Evolutionary conservation across 345 rosid genomes (phyloP).

Genomic region (Eucalyptus tenuipes): DNA sequence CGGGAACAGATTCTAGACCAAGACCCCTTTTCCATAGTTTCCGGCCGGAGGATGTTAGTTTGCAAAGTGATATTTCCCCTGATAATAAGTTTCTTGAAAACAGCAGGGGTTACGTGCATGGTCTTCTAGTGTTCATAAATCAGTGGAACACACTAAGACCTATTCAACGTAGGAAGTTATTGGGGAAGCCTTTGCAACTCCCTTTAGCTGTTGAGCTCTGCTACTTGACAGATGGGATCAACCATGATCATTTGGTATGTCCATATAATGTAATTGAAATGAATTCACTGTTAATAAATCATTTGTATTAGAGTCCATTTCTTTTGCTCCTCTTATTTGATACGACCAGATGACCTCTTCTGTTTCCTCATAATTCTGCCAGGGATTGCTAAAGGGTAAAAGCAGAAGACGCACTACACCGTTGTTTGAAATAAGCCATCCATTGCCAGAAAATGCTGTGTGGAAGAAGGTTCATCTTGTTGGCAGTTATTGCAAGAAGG

Average conservation of each 20-base stretch:
- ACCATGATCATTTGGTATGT: slow-evolving; percentile 57
- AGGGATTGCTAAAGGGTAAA: slow-evolving; percentile 89
- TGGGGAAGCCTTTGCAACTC: slow-evolving; percentile 82
- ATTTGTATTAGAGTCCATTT: background rate
- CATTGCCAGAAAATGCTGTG: slow-evolving; percentile 64
- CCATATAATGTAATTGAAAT: background rate
- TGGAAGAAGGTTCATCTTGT: slow-evolving; percentile 61
- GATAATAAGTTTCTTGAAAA: slow-evolving; percentile 11
- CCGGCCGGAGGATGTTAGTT: slow-evolving; percentile 69
- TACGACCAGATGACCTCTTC: background rate
- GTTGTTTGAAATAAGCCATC: slow-evolving; percentile 43
- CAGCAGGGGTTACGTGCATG: slow-evolving; percentile 24
- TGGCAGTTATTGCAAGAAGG: slow-evolving; percentile 40
- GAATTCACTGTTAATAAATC: background rate
- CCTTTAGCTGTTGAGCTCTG: slow-evolving; percentile 79
- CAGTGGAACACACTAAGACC: slow-evolving; percentile 86
- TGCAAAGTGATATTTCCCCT: slow-evolving; percentile 2
- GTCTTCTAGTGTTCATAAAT: slow-evolving; percentile 36
- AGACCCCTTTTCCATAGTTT: slow-evolving; percentile 68
- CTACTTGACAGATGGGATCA: slow-evolving; percentile 68
- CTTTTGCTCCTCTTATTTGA: background rate
- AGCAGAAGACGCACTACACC: slow-evolving; percentile 84
- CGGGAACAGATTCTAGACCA: slow-evolving; percentile 67
- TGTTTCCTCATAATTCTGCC: background rate
- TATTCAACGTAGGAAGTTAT: slow-evolving; percentile 60